Evolutionary conservation across 345 rosid species (phyloP).

Genomic region (Gossypium mustelinum): DNA sequence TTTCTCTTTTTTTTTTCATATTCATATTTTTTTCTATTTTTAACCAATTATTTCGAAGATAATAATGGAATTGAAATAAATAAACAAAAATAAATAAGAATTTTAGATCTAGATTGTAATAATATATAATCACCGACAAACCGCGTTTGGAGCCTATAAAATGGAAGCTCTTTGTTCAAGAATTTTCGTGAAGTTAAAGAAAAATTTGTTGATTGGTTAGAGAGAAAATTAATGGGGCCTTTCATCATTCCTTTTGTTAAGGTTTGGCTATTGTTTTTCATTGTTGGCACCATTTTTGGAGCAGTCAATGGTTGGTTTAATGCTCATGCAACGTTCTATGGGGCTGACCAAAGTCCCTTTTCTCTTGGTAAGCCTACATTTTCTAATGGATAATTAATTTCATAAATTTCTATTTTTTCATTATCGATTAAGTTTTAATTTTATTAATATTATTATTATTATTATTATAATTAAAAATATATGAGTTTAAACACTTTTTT

Average conservation of each 20-base stretch:
- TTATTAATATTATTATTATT: no score
- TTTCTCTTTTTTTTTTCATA: background rate
- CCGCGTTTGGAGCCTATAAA: conserved; percentile 12
- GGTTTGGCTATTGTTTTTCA: conserved; percentile 16
- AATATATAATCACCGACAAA: conserved; percentile 14
- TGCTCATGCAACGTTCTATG: conserved; percentile 75
- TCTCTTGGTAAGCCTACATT: conserved; percentile 51
- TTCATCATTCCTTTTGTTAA: conserved; percentile 10
- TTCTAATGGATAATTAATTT: background rate
- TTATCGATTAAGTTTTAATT: no score
- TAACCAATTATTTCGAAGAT: background rate
- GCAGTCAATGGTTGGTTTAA: conserved; percentile 39
- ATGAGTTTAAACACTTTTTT: no score
- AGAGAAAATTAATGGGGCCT: conserved; percentile 5
- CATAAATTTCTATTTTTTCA: background rate
- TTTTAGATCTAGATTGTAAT: conserved; percentile 6
- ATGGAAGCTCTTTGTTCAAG: background rate
- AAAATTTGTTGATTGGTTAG: conserved; percentile 4
- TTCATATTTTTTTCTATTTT: background rate
- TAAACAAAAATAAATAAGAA: no score
- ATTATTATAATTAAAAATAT: no score
- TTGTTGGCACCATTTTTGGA: background rate
- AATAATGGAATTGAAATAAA: background rate
- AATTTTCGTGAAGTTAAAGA: background rate
- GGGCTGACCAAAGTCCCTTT: conserved; percentile 64